phyloP scores from a whole-genome alignment of 1,139 yeast species.

The Hanseniaspora uvarum region DNA sequence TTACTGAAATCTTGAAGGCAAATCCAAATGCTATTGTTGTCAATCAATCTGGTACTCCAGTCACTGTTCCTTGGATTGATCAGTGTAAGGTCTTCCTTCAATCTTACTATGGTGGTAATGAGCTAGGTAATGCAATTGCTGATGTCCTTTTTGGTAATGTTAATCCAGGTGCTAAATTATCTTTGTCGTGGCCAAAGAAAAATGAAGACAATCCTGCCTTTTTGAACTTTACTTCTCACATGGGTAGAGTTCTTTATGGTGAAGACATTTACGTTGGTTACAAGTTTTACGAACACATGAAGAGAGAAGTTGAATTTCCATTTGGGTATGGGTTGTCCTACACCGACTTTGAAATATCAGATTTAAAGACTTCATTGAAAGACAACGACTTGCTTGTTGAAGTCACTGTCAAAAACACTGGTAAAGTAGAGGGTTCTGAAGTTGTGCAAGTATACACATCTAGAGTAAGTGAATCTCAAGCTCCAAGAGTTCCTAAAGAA shows the following conservation, averaged over 20 bases:
- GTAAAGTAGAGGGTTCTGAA: conserved; percentile 36
- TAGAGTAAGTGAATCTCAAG: conserved; percentile 33
- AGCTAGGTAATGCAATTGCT: conserved; percentile 44
- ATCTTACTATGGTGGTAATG: conserved; percentile 41
- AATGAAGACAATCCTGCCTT: conserved; percentile 42
- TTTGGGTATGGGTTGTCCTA: conserved; percentile 56
- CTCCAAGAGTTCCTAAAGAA: conserved; percentile 47
- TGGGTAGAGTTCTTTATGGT: conserved; percentile 48
- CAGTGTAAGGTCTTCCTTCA: conserved; percentile 43
- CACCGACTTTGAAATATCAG: conserved; percentile 36
- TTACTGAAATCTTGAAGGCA: conserved; percentile 38
- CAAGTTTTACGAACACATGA: conserved; percentile 44
- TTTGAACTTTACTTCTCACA: conserved; percentile 36
- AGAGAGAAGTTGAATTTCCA: conserved; percentile 42
- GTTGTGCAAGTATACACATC: conserved; percentile 39
- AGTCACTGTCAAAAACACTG: conserved; percentile 38
- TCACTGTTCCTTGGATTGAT: conserved; percentile 45
- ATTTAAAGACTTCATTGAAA: conserved; percentile 20
- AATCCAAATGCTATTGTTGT: conserved; percentile 46
- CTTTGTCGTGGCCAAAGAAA: conserved; percentile 47
- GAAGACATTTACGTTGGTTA: conserved; percentile 52
- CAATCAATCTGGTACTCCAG: conserved; percentile 55
- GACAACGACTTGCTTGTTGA: conserved; percentile 29
- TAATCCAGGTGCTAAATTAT: conserved; percentile 54
- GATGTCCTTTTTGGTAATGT: conserved; percentile 53